Base-by-base conservation (phyloP, 805 yeast species). In the Groenewaldozyma tartarivorans region DNA sequence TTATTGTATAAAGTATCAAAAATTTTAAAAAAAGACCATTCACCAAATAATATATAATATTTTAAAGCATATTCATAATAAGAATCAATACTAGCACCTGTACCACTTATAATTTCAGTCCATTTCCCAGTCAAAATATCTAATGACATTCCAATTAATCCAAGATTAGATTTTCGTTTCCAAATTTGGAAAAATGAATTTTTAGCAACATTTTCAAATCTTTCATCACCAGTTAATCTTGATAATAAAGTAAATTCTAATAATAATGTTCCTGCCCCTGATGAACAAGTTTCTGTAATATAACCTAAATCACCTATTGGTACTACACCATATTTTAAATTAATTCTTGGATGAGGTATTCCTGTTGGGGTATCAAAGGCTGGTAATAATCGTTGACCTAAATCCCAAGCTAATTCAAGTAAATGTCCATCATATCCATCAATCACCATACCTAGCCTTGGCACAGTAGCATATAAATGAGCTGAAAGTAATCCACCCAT, bases 61-160 rank as follows among this genome's bases (percentile, higher is more conserved):
- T 88, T 88, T 33, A 85, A 67, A 0, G 95, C 82, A 59, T 87
- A 84, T 54, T 88, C 97, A 56, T 80, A 88, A 53, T 84, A 84
- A 0, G 95, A 85, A 59, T 88, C 97, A 13, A 85, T 74, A 2
- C 94, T 81, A 0, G 96, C 96, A 2, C 97, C 96, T 6, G 83
- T 69, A 0, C 96, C 95, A 0, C 92, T 75, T 32, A 77, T 60
- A 0, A 69, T 56, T 42, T 80, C 80, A 32, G 66, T 60, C 75
- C 84, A 77, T 30, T 57, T 53, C 27, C 77, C 75, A 0, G 67
- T 60, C 1, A 66, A 52, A 0, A 88, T 80, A 45, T 80, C 78
- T 3, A 87, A 64, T 0, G 88, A 70, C 84, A 82, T 81, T 2
- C 95, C 94, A 11, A 90, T 52, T 21, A 90, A 63, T 48, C 82